Conservation (phyloP, 805 yeast species). For the Jamesozyma piceae region DNA sequence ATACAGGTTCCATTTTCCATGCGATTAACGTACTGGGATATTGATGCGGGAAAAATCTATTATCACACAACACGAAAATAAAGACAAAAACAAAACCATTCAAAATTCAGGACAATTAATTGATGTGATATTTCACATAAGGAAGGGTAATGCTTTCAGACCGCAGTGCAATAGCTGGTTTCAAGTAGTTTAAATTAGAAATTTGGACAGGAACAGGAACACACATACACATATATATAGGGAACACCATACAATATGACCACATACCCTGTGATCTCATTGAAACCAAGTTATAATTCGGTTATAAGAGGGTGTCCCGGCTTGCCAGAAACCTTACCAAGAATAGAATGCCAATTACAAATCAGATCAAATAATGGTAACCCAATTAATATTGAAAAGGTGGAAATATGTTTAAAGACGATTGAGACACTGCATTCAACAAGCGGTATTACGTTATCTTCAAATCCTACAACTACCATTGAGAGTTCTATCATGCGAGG, state of each 20-base stretch:
- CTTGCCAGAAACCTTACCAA: conserved; percentile 49
- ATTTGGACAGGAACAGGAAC: no score
- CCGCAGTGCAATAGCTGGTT: no score
- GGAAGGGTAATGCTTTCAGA: no score
- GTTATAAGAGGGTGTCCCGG: conserved; percentile 62
- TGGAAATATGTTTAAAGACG: conserved; percentile 42
- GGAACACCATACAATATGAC: not conserved
- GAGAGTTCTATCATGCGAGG: not conserved
- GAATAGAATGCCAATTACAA: conserved; percentile 49
- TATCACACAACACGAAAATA: no score
- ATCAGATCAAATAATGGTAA: conserved; percentile 42
- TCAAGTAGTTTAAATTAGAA: no score
- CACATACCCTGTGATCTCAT: conserved; percentile 27
- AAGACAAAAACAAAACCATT: no score
- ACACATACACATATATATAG: not conserved
- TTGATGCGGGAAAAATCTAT: no score
- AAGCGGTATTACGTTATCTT: not conserved
- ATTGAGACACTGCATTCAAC: conserved; percentile 37
- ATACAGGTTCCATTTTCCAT: no score
- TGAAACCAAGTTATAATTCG: conserved; percentile 45
- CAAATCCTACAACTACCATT: not conserved
- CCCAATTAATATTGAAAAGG: conserved; percentile 39
- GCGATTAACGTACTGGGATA: no score
- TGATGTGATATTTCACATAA: no score
- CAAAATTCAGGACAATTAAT: no score